Conservation (phyloP, 176 grass and related monocot species). For the Avena atlantica region DNA sequence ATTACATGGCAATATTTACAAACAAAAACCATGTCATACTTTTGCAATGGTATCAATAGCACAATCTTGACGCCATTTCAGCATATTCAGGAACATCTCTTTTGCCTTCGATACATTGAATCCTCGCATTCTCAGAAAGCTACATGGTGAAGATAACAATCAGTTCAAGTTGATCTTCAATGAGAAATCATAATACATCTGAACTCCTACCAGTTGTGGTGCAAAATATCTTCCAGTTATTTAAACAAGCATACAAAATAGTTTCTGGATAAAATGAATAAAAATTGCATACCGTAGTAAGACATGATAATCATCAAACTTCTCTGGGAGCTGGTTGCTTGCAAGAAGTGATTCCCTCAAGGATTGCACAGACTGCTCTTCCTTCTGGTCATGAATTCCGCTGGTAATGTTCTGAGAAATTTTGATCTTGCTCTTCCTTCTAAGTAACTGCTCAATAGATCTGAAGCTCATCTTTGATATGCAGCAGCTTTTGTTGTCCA, state of each 20-base stretch:
- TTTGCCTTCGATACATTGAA: conserved; percentile 78
- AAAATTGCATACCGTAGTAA: conserved; percentile 70
- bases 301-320: conserved; percentile 90
- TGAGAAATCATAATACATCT: conserved; percentile 22
- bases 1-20: conserved; percentile 21
- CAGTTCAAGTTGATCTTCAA: conserved; percentile 29
- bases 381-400: conserved; percentile 62
- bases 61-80: conserved; percentile 93
- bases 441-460: conserved; percentile 61
- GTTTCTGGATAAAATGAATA: not conserved
- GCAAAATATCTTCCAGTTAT: conserved; percentile 30
- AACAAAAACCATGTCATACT: conserved; percentile 48
- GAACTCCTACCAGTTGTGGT: conserved; percentile 5
- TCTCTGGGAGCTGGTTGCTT: conserved; percentile 72
- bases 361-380: conserved; percentile 65
- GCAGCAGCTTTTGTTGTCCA: conserved; percentile 49
- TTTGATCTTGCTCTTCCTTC: conserved; percentile 61
- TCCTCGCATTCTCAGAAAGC: conserved; percentile 90
- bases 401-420: conserved; percentile 51
- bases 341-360: conserved; percentile 70
- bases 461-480: conserved; percentile 75
- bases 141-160: conserved; percentile 39
- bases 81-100: conserved; percentile 91
- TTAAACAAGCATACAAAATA: conserved; percentile 25
- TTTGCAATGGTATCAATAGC: conserved; percentile 74